A percentile compares a stretch with the other conserved stretches of the same genome.
Conservation (phyloP, 257 asterid species). For the Nemophila menziesii region DNA sequence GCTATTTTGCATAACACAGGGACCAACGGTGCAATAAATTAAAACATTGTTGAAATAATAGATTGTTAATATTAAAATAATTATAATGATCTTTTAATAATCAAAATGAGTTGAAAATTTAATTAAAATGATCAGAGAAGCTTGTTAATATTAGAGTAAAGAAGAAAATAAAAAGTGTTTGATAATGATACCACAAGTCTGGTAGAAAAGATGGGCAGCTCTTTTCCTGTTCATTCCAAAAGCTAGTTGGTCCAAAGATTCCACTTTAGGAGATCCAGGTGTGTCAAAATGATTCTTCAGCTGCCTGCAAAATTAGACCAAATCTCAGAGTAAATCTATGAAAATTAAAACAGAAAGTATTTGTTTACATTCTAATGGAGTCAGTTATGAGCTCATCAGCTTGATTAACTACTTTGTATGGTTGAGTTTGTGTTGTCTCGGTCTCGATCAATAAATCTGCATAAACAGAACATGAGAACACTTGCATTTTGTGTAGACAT, state of each 20-base stretch:
- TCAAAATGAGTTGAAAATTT: too few species aligned
- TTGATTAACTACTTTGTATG: slow-evolving; percentile 23
- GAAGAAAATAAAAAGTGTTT: too few species aligned
- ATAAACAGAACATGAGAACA: slow-evolving; percentile 4
- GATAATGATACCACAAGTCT: slow-evolving; percentile 67
- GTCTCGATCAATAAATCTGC: slow-evolving; percentile 79
- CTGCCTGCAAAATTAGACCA: slow-evolving; percentile 38
- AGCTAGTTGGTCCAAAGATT: slow-evolving; percentile 60
- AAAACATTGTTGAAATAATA: too few species aligned
- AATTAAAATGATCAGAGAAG: too few species aligned
- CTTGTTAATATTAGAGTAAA: too few species aligned
- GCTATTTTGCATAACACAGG: too few species aligned
- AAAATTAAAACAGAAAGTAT: slow-evolving; percentile 8
- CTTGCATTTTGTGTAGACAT: neutral
- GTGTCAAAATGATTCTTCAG: slow-evolving; percentile 83
- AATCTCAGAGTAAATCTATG: neutral
- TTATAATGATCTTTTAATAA: too few species aligned
- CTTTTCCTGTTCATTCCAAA: slow-evolving; percentile 57
- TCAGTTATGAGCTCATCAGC: slow-evolving; percentile 62
- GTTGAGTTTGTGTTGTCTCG: slow-evolving; percentile 82
- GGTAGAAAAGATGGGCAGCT: slow-evolving; percentile 83
- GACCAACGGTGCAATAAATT: too few species aligned
- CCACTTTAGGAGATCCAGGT: slow-evolving; percentile 48
- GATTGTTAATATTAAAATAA: too few species aligned
- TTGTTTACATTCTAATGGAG: slow-evolving; percentile 63